Evolutionary conservation across 108 stramenopile species (phyloP).

Genomic region (Pseudonitzschia delicatissima): DNA sequence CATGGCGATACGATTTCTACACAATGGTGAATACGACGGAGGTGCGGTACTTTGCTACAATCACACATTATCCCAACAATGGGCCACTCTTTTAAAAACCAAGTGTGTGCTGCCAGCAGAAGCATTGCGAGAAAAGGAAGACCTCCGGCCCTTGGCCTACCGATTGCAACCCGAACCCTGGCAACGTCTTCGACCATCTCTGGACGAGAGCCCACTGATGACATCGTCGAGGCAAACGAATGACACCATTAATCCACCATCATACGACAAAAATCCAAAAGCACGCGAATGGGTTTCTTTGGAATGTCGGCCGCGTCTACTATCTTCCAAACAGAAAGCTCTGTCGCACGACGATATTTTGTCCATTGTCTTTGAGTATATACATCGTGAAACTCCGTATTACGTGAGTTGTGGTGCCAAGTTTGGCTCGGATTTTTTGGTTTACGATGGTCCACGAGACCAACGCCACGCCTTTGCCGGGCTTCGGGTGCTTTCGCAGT

Average conservation of each 20-base stretch:
- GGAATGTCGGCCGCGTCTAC: constrained; percentile 17
- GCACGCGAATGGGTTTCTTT: constrained; percentile 2
- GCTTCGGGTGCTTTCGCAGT: constrained; percentile 48
- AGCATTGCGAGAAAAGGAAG: constrained; percentile 49
- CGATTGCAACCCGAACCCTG: constrained; percentile 67
- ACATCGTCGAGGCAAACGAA: neutral
- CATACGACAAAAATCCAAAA: neutral
- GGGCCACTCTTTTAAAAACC: constrained; percentile 48
- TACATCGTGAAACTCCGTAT: constrained; percentile 47
- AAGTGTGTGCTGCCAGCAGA: constrained; percentile 54
- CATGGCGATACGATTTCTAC: constrained; percentile 35
- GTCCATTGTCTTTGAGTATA: constrained; percentile 43
- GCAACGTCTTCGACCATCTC: constrained; percentile 53
- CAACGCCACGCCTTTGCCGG: constrained; percentile 88
- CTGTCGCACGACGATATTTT: constrained; percentile 23
- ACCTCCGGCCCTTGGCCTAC: constrained; percentile 75
- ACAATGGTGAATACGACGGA: neutral
- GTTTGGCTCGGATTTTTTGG: constrained; percentile 81
- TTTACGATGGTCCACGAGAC: constrained; percentile 79
- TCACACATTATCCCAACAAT: constrained; percentile 42
- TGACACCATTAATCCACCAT: neutral
- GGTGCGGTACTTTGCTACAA: constrained; percentile 29
- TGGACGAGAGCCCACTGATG: constrained; percentile 1
- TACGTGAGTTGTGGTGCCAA: constrained; percentile 79
- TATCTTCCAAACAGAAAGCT: neutral